Percentiles rank a stretch among this genome's conserved stretches.
phyloP scores from a whole-genome alignment of 1,139 yeast species.

The Groenewaldozyma auringiensis region DNA sequence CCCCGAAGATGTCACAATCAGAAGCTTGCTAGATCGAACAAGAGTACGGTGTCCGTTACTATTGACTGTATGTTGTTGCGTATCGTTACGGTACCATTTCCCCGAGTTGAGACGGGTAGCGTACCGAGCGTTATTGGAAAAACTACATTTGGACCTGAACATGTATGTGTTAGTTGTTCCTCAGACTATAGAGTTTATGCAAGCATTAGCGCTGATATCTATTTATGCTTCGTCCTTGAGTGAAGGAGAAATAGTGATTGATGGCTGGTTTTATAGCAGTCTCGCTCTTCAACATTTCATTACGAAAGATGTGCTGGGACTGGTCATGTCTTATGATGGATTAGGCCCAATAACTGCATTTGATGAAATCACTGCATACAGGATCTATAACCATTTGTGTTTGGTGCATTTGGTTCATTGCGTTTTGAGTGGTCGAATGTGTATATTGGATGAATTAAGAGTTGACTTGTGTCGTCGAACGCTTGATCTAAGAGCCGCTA shows the following conservation, averaged over 20 bases:
- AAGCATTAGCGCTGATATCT: slow-evolving; percentile 54
- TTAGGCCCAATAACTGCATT: slow-evolving; percentile 38
- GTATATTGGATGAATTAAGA: slow-evolving; percentile 61
- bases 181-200: slow-evolving; percentile 51
- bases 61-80: slow-evolving; percentile 56
- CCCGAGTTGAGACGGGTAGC: slow-evolving; percentile 30
- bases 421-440: slow-evolving; percentile 64
- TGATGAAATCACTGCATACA: slow-evolving; percentile 44
- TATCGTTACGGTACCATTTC: slow-evolving; percentile 48
- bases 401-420: slow-evolving; percentile 64
- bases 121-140: slow-evolving; percentile 30
- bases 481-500: slow-evolving; percentile 54
- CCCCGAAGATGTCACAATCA: slow-evolving; percentile 48
- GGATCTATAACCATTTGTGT: slow-evolving; percentile 69
- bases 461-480: slow-evolving; percentile 56
- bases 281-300: slow-evolving; percentile 52
- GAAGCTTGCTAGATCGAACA: slow-evolving; percentile 45
- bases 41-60: slow-evolving; percentile 52
- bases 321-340: slow-evolving; percentile 30
- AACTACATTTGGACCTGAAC: slow-evolving; percentile 40
- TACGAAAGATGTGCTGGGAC: slow-evolving; percentile 38
- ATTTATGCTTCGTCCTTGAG: slow-evolving; percentile 55
- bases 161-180: slow-evolving; percentile 38
- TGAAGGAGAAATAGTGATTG: slow-evolving; percentile 42
- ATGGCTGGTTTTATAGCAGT: slow-evolving; percentile 57